These are phyloP conservation scores for Exsudoporus frostii DNA, from an alignment of 768 basidiomycete genomes.

Conservation along the genomic window DNA sequence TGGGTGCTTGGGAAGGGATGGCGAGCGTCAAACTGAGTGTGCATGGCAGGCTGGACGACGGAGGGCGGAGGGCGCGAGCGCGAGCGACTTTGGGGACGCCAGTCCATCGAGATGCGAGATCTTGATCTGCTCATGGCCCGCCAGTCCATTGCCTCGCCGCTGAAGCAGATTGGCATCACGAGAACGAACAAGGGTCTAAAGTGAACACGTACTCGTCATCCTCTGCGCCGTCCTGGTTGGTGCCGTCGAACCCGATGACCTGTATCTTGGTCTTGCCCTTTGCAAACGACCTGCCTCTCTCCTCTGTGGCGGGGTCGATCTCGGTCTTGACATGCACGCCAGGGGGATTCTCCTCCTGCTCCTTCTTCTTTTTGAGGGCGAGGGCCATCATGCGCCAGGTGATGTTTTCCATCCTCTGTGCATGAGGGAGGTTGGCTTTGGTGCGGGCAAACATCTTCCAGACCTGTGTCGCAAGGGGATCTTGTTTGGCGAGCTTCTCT, in stretches of 20 bases:
- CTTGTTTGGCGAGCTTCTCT: slow-evolving; percentile 70
- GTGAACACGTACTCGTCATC: slow-evolving; percentile 65
- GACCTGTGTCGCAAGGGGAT: slow-evolving; percentile 91
- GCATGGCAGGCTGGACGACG: slow-evolving; percentile 40
- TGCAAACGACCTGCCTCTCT: slow-evolving; percentile 72
- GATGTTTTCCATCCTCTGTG: slow-evolving; percentile 95
- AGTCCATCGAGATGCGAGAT: slow-evolving; percentile 90
- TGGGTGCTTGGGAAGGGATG: slow-evolving; percentile 42
- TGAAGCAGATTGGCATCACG: slow-evolving; percentile 25
- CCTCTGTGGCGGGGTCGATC: slow-evolving; percentile 31
- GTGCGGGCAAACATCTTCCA: slow-evolving; percentile 96
- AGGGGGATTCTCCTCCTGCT: slow-evolving; percentile 47
- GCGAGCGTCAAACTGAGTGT: slow-evolving; percentile 40
- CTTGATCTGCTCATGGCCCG: slow-evolving; percentile 86
- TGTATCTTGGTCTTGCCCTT: slow-evolving; percentile 78
- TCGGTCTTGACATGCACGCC: slow-evolving; percentile 26
- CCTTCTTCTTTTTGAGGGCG: slow-evolving; percentile 85
- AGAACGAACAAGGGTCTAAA: slow-evolving; percentile 19
- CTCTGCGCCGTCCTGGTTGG: slow-evolving; percentile 65
- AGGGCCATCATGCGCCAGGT: slow-evolving; percentile 99
- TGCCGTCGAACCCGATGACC: slow-evolving; percentile 79
- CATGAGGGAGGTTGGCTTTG: slow-evolving; percentile 86
- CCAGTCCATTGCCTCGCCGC: slow-evolving; percentile 86
- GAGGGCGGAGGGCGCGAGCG: slow-evolving; percentile 71
- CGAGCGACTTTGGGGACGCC: slow-evolving; percentile 76